Base-by-base conservation (phyloP, 176 grass and related monocot species). In the Triticum aestivum region DNA sequence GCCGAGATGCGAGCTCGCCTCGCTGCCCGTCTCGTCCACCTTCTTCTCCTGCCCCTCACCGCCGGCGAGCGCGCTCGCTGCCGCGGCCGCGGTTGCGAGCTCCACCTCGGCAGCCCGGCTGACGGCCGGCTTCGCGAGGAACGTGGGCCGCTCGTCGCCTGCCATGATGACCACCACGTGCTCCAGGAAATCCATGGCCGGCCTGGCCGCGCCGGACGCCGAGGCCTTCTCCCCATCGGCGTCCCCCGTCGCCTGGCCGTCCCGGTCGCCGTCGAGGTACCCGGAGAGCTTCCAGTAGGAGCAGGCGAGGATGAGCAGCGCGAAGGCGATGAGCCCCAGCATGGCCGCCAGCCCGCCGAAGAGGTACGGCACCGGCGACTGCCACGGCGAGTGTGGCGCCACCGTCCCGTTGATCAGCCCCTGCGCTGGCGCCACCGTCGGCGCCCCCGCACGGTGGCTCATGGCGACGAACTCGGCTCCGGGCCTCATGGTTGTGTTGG, bases 261-360 rank as follows among this genome's bases (percentile, higher is more conserved):
- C 82, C 45, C 35, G 44, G 61, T 18, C 65, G 56, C 49, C 61
- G 87, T 88, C 89, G 34, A 97, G 91, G 56, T 87, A 90, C 24
- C 80, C 83, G 0, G 91, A 92, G 41, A 97, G 86, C 83, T 94
- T 97, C 94, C 91, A 94, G 89, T 97, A 97, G 42, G 94, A 97
- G 86, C 94, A 97, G 2, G 94, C 94, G 17, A 97, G 91, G 85
- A 97, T 97, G 75, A 97, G 91, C 29, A 97, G 64, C 13, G 94
- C 94, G 39, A 94, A 88, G 64, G 87, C 91, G 74, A 97, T 92
- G 72, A 92, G 89, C 24, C 94, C 91, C 63, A 97, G 54, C 94
- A 97, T 97, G 17, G 91, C 91, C 13, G 88, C 94, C 12, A 97
- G 79, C 49, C 94, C 94, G 67, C 89, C 85, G 68, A 97, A 90